Base-by-base conservation (phyloP, 345 rosid genomes). In the Syzygium aromaticum region DNA sequence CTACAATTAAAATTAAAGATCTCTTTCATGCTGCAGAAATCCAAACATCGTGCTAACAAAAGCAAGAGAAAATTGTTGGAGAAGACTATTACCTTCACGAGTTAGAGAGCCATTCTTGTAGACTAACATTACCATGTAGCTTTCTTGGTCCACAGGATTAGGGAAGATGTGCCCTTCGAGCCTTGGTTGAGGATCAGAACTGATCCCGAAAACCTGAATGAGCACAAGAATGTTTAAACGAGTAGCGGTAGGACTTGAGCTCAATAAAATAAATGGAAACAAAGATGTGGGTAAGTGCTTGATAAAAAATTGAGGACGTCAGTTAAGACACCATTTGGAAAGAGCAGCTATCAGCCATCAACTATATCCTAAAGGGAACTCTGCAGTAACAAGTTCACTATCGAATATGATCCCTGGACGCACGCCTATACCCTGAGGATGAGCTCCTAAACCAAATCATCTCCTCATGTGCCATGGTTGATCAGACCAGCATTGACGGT, bases 41-140 rank as follows among this genome's bases (percentile, higher is more conserved):
- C 27, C 25, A 30, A 30, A 11, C 56, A 33, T 33, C 22, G 11
- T 33, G 63, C 14, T 25, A 84, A 27, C 57, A 57, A 27, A 13
- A 54, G 63, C 43, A 84, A 84, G 23, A 64, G 28, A 38, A 12
- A 22, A 52, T 84, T 27, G 86, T 85, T 49, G 33, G 64, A 80
- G 51, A 22, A 84, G 54, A 61, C 16, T 43, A 61, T 27, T 89
- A 96, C 99, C 99, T 95, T 98, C 99, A 83, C 97, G 98, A 59
- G 96, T 93, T 86, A 96, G 92, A 88, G 99, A 97, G n/a, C 94
- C 98, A 89, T 97, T 96, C 91, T 95, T 95, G 94, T 95, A 96
- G 61, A 88, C 90, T 90, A 98, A 88, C 99, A 98, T 96, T 86
- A 96, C 95, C 99, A 96, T 96, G 91, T 96, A 98, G 88, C 98